These are phyloP conservation scores for Penicillium brevicompactum DNA, from an alignment of 2,329 filamentous ascomycete genomes.

Conservation along the genomic window DNA sequence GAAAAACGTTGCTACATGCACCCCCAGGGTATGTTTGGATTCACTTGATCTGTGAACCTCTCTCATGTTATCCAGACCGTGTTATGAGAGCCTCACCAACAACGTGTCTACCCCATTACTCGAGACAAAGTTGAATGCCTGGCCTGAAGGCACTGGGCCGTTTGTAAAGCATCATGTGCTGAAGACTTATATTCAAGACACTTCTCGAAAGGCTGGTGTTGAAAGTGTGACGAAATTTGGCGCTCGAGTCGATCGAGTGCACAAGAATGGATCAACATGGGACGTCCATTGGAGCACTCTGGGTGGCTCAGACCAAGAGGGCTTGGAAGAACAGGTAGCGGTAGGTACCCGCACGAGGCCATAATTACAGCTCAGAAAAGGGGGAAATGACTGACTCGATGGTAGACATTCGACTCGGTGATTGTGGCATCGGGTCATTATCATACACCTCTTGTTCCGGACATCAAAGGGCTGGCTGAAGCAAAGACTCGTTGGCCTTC, in stretches of 20 bases:
- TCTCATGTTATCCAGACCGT: conserved; percentile 43
- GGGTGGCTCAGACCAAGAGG: conserved; percentile 4
- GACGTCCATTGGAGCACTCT: conserved; percentile 53
- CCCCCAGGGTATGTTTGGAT: conserved; percentile 50
- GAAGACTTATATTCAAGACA: conserved; percentile 63
- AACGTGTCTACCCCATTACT: conserved; percentile 57
- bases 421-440: conserved; percentile 60
- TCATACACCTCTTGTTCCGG: conserved; percentile 52
- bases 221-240: conserved; percentile 55
- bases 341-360: neutral
- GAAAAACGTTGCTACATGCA: conserved; percentile 36
- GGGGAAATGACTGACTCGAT: neutral
- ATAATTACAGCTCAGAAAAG: neutral
- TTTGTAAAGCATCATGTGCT: conserved; percentile 61
- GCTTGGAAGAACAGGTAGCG: conserved; percentile 8
- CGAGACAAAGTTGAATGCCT: conserved; percentile 53
- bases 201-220: conserved; percentile 55
- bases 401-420: conserved; percentile 50
- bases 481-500: conserved; percentile 51
- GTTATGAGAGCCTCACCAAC: conserved; percentile 56
- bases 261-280: conserved; percentile 56
- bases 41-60: neutral
- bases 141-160: conserved; percentile 62
- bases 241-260: conserved; percentile 59
- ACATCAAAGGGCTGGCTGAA: conserved; percentile 50